Evolutionary conservation across 2,329 filamentous ascomycete genomes (phyloP), one percentile per base, ranked within the genome.

Genomic region (Alternaria sp.): DNA sequence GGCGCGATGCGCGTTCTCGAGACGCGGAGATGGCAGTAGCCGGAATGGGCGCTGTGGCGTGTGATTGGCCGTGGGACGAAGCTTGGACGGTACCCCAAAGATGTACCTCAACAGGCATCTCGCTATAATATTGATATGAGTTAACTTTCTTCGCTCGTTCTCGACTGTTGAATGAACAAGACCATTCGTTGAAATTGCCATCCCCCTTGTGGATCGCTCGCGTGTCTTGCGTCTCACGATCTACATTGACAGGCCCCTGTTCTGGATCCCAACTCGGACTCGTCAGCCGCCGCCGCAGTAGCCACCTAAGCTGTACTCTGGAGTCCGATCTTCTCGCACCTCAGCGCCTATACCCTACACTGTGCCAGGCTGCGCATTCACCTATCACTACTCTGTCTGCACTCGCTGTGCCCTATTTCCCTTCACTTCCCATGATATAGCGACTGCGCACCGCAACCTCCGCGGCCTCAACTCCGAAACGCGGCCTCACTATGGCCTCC

Each of bases 361-460:
- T 23, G 49, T 53, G 28, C 20, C 54, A 30, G 49, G 49, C 30
- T 53, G 49, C 30, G 12, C 28, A 58, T 28, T 46, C 28, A 44
- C 37, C 12, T 26, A 41, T 53, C 49, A 14, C 14, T 11, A 15
- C 55, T 58, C 18, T 45, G 49, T 37, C 20, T 21, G 51, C 59
- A 50, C 43, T 37, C 33, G 21, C 58, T 33, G 15, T 14, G 26
- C 28, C 28, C 43, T 55, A 28, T 15, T 30, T 54, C 23, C 15
- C 20, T 53, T n/a, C 49, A 56, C 58, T 55, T 26, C 66, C 71
- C 69, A 80, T 80, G 78, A 73, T 67, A 79, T 78, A 80, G 76
- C 71, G 56, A 76, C 68, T 58, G 71, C 64, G 55, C 63, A 64
- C 69, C 70, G 63, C 65, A 63, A 63, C 64, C 55, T 65, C 58